Evolutionary conservation across 257 asterid genomes (phyloP), one percentile per base, ranked within the genome.

Genomic region (Anisodus tanguticus): DNA sequence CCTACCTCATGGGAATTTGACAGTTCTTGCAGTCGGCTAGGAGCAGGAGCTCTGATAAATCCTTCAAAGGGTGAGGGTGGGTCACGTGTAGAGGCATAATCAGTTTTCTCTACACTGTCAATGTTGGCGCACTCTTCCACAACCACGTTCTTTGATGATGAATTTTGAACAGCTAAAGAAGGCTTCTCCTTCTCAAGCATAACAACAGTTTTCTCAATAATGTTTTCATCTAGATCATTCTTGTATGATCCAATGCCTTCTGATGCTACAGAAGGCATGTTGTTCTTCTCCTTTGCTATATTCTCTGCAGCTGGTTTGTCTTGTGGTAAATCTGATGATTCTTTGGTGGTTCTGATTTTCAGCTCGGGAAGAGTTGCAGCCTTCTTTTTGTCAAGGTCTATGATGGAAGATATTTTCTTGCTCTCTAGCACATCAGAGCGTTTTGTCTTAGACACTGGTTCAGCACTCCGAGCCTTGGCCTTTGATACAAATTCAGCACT

Each of bases 281-380:
- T 84, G 22, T 81, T 82, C 72, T 76, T 16, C 62, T 55, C 87
- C 78, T 70, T 84, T 39, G 84, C 22, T 51, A 51, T 83, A 2
- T 85, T 88, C 84, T 88, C 86, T 22, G 45, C 86, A 13, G 84
- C 83, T 81, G 90, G 82, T 83, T 81, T 86, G 17, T 80, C 86
- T 64, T 83, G 92, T 83, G 71, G 80, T 13, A 79, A 69, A 83
- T 81, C 88, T 63, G 90, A 83, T 35, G 81, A 89, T 10, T 88
- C 86, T 83, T 86, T 91, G n/a, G 90, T 78, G 66, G 93, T 86
- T 90, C 90, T 94, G 85, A 91, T 91, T 90, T 93, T 95, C 90
- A 93, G 92, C 88, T 90, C 97, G 53, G 98, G 97, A 85, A 93
- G 93, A 87, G 97, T 89, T 76, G 93, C 98, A 83, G 93, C 93